Base-by-base conservation (phyloP, 257 asterid genomes). In the Solanum habrochaites region DNA sequence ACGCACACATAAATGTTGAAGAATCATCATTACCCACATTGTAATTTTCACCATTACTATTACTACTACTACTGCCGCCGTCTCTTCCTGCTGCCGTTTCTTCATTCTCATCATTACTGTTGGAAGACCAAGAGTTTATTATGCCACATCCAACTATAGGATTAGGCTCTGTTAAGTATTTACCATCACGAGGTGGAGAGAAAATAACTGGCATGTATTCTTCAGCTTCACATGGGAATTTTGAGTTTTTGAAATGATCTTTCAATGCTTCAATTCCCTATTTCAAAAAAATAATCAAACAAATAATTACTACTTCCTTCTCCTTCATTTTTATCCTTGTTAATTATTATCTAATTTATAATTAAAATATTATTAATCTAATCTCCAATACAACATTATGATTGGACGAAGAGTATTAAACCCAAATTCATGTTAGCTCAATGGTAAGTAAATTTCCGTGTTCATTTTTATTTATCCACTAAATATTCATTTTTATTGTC, bases 241-340 rank as follows among this genome's bases (percentile, higher is more conserved):
- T 97, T 6, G 99, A 97, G 90, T 91, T 97, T 94, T 94, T 97
- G 97, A 97, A 97, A 83, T 97, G 99, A 45, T 96, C 99, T 82
- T 94, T 93, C 88, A 97, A 71, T 13, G 99, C 96, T 75, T 97
- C 99, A 42, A 96, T 64, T 20, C 99, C 99, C 74, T 42, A 42
- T 9, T 42, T 10, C 45, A 42, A 1, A 42, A 42, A 42, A n/a
- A n/a, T n/a, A n/a, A 39, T 7, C 0, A 39, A 39, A 37, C 39
- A 37, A 6, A 37, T 1, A 37, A 37, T 6, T 37, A 37, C 39
- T 37, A 6, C 39, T 37, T 35, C 4, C 37, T 32, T 35, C 37
- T n/a, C n/a, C n/a, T 35, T 35, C 1, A 37, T 37, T 37, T 37
- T 37, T 37, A 1, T 37, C 7, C 39, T 37, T 37, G 4, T 37